Conservation (phyloP, 2,329 filamentous ascomycete genomes). For the Knoxdaviesia proteae region DNA sequence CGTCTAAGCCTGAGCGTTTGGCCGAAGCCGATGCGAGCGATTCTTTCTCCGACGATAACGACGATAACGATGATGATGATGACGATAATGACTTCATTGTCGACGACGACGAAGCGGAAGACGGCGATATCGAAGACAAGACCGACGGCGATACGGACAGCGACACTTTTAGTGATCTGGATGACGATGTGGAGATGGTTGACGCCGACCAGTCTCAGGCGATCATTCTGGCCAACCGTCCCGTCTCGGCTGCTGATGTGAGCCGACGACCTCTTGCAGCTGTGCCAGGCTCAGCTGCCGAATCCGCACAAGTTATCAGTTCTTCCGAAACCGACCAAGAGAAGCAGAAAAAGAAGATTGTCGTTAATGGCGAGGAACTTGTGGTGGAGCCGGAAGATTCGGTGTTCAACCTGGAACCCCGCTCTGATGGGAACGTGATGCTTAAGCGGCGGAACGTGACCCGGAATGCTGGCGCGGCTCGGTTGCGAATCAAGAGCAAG, state of each 20-base stretch:
- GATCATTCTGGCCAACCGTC: conserved; percentile 1
- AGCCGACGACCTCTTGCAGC: conserved; percentile 1
- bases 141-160: not conserved
- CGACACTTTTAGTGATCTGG: conserved; percentile 2
- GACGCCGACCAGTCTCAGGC: conserved; percentile 1
- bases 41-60: not conserved
- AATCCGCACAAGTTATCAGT: too few species aligned
- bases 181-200: not conserved
- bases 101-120: conserved; percentile 10
- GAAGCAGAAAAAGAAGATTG: too few species aligned
- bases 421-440: too few species aligned
- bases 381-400: too few species aligned
- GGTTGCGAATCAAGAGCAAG: conserved; percentile 6
- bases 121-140: conserved; percentile 4
- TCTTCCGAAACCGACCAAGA: too few species aligned
- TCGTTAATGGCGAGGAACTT: too few species aligned
- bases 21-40: not conserved
- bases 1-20: not conserved
- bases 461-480: too few species aligned
- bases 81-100: conserved; percentile 10
- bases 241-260: not conserved
- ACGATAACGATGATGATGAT: conserved; percentile 4
- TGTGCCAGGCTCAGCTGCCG: too few species aligned
- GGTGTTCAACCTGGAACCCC: too few species aligned
- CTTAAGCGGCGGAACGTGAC: too few species aligned